Base-by-base conservation (phyloP, 2,329 filamentous ascomycete species). In the Akanthomyces dipterigenus region DNA sequence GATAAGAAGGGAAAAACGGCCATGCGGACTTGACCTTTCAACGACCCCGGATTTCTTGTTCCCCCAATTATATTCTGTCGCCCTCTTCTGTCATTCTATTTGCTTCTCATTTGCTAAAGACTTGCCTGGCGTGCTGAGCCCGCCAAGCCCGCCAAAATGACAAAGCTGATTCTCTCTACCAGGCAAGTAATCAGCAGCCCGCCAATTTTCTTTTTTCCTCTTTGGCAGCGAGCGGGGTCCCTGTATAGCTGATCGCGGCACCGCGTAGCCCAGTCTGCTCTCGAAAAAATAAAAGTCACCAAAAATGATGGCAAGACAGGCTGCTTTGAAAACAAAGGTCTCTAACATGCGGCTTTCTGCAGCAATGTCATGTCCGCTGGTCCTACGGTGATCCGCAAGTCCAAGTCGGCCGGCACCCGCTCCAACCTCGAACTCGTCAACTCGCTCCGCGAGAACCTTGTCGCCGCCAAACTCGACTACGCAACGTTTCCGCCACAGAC, bases 351-450 rank as follows among this genome's bases (percentile, higher is more conserved):
- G 2, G 11, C 22, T 22, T 31, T 2, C 18, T 26, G 24, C 68
- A 85, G 83, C 71, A 97, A 96, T 79, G 89, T 96, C 73, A 91
- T 96, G 82, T 88, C 88, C 68, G 87, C 86, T 65, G 90, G 90
- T 62, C 89, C 90, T 62, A 91, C 91, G 54, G 88, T 96, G 65
- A 88, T 96, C 73, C 88, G 91, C 64, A 90, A 90, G 70, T 86
- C 88, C 18, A 60, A 60, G 57, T 83, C 87, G 63, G 84, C 85
- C 66, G 64, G 65, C 42, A 87, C 87, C 71, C 91, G 93, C 72
- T 97, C 93, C 60, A 98, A 98, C 73, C 87, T 93, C 68, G 95
- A 99, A 76, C 85, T 99, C 68, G 89, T 92, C 65, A 93, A 91
- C 70, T 91, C 92, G 3, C 84, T 99, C 20, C 89, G 90, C 68